These are phyloP conservation scores for Rhexocercosporidium sp. DNA, from an alignment of 2,329 filamentous ascomycete genomes.

Conservation along the genomic window DNA sequence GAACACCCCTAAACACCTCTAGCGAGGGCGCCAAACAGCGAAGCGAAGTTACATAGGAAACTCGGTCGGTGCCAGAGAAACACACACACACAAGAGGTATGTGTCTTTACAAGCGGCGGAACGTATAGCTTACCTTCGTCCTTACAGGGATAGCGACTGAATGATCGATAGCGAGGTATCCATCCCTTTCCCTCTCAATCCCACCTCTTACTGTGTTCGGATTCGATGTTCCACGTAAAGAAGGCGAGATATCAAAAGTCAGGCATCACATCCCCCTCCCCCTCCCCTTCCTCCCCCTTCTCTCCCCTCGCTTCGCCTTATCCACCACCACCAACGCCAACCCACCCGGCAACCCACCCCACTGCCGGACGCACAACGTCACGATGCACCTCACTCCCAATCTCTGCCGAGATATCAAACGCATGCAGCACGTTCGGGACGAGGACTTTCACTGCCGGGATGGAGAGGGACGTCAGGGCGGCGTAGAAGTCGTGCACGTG, in stretches of 20 bases:
- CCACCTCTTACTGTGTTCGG: not conserved
- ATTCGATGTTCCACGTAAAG: not conserved
- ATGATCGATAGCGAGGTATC: slow-evolving; percentile 2
- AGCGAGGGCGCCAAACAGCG: too few species aligned
- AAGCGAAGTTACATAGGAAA: not conserved
- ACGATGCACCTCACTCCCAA: slow-evolving; percentile 14
- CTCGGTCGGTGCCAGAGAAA: not conserved
- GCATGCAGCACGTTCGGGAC: slow-evolving; percentile 21
- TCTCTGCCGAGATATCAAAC: slow-evolving; percentile 22
- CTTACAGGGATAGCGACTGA: not conserved
- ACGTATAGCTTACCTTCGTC: slow-evolving; percentile 2
- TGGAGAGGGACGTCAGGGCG: not conserved
- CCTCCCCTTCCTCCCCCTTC: not conserved
- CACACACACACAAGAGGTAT: not conserved
- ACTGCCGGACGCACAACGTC: slow-evolving; percentile 25
- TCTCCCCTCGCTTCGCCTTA: not conserved
- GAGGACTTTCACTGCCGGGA: slow-evolving; percentile 14
- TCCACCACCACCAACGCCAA: slow-evolving; percentile 22
- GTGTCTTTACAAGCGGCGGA: not conserved
- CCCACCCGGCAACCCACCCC: slow-evolving; percentile 21
- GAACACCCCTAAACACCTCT: not conserved
- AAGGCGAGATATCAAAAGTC: not conserved
- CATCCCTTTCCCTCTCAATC: not conserved
- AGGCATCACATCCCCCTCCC: not conserved
- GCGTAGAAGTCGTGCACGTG: slow-evolving; percentile 21